Evolutionary conservation across 2,329 filamentous ascomycete species (phyloP).

Genomic region (Pseudogymnoascus sp.): DNA sequence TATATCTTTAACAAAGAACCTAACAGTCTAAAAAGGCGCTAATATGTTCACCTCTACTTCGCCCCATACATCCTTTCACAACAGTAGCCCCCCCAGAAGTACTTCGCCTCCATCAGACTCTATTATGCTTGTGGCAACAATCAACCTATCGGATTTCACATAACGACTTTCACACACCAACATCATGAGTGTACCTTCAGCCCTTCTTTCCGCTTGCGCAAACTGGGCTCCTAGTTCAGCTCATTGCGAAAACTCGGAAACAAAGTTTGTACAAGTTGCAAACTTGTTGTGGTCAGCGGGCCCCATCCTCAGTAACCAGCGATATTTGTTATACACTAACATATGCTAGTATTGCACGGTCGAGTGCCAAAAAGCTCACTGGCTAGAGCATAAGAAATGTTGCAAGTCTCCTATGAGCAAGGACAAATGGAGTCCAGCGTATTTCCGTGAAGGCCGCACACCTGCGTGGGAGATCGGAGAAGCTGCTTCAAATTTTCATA

Average conservation of each 20-base stretch:
- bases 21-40: neutral
- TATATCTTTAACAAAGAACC: neutral
- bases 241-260: slow-evolving; percentile 11
- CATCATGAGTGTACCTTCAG: slow-evolving; percentile 10
- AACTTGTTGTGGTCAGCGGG: slow-evolving; percentile 11
- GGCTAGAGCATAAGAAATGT: slow-evolving; percentile 16
- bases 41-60: neutral
- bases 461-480: slow-evolving; percentile 8
- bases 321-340: neutral
- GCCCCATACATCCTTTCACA: neutral
- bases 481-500: neutral
- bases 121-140: neutral
- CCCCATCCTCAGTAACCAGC: neutral
- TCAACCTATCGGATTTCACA: neutral
- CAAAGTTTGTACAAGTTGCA: slow-evolving; percentile 9
- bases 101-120: neutral
- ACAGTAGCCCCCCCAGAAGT: neutral
- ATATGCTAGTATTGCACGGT: slow-evolving; percentile 14
- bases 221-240: slow-evolving; percentile 10
- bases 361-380: slow-evolving; percentile 17
- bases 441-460: slow-evolving; percentile 13
- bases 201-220: slow-evolving; percentile 11
- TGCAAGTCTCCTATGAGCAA: slow-evolving; percentile 17
- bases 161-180: neutral
- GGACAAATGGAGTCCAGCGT: slow-evolving; percentile 15